Percentiles rank a stretch among this genome's conserved stretches.
Evolutionary conservation across 768 basidiomycete genomes (phyloP).

Genomic region (Chalciporus piperatus): DNA sequence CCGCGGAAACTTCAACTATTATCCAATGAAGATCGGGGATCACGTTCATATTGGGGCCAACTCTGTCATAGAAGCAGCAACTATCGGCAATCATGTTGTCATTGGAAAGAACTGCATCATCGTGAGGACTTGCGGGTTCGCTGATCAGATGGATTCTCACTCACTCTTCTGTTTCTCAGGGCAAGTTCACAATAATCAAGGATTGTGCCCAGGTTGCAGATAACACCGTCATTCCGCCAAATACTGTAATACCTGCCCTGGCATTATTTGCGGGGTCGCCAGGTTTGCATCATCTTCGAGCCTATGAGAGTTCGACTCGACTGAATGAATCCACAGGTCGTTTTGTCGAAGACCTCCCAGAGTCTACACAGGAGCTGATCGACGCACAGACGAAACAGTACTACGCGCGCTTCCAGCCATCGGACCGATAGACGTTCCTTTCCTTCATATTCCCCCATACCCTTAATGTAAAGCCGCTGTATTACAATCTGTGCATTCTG

Average conservation of each 20-base stretch:
- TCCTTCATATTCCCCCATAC: neutral
- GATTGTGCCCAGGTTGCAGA: slow-evolving; percentile 91
- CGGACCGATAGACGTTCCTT: slow-evolving; percentile 34
- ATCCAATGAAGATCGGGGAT: slow-evolving; percentile 96
- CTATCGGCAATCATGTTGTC: slow-evolving; percentile 90
- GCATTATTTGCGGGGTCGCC: slow-evolving; percentile 87
- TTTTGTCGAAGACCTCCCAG: slow-evolving; percentile 82
- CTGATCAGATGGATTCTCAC: slow-evolving; percentile 3
- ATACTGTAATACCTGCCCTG: slow-evolving; percentile 88
- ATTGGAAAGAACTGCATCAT: slow-evolving; percentile 96
- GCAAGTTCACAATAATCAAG: slow-evolving; percentile 95
- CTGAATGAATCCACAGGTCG: slow-evolving; percentile 49
- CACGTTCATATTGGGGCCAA: slow-evolving; percentile 92
- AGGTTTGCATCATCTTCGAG: slow-evolving; percentile 45
- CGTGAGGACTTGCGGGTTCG: slow-evolving; percentile 43
- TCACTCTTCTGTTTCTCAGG: slow-evolving; percentile 43
- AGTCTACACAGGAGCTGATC: slow-evolving; percentile 90
- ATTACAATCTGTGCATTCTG: neutral
- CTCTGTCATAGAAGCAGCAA: slow-evolving; percentile 89
- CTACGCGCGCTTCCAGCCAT: slow-evolving; percentile 78
- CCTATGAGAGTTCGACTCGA: neutral
- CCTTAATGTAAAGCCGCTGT: slow-evolving; percentile 6
- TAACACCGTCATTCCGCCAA: slow-evolving; percentile 85
- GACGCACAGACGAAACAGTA: slow-evolving; percentile 83
- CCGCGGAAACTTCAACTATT: slow-evolving; percentile 91